Evolutionary conservation across 352 stramenopile species (phyloP), one percentile per base, ranked within the genome.

Genomic region (Pythium phragmitis): DNA sequence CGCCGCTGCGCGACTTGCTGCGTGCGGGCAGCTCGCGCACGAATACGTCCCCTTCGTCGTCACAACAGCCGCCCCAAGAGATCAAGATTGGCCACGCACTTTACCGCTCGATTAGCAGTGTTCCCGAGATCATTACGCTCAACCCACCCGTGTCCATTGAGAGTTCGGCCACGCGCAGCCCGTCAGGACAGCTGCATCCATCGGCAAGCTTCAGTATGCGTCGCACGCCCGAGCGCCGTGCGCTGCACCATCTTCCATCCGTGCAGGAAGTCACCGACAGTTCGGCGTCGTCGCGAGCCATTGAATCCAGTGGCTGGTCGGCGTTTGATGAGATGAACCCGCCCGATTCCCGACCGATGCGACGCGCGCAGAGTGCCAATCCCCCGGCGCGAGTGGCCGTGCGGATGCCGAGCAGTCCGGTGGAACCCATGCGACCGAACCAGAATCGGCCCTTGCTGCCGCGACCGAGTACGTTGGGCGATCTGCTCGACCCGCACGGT

Each of bases 391-490:
- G 62, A n/a, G 55, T 69, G 30, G 62, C 62, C 3, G 42, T 63
- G 17, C 62, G 62, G 2, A 69, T 69, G 62, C 62, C 62, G 2
- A 17, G 54, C 2, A 69, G 62, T n/a, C 62, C 62, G 1, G 37
- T 63, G 1, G 62, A 69, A 36, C 62, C 60, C 28, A 36, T 30
- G 16, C 23, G 62, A 14, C 7, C 30, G 2, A 69, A 39, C 34
- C 34, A 39, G 34, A 39, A 69, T 26, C 62, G 62, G 12, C 62
- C 45, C 3, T 36, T 64, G 45, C 48, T 69, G 9, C 54, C 49
- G 4, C 62, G 55, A n/a, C 62, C 62, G 7, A 69, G 55, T 34
- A 69, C 62, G 16, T 30, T 69, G 12, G 62, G 62, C 8, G 62
- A 69, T 30, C 30, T 69, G 6, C 48, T 69, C 1, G 62, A 69